phyloP scores from a whole-genome alignment of 805 yeast genomes.

The Lipomyces orientalis region DNA sequence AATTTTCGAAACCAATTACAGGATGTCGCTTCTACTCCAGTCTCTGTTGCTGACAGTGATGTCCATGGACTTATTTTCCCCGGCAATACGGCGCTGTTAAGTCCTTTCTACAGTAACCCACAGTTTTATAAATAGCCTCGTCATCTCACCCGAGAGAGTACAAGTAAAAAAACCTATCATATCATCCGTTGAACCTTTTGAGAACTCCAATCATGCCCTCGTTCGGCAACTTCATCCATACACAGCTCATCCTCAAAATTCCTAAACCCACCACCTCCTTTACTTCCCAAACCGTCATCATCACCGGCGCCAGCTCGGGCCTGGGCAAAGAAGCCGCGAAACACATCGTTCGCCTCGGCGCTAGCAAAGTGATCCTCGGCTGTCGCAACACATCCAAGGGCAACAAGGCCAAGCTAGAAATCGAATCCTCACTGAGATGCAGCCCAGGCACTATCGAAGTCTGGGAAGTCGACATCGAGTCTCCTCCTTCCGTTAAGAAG shows the following conservation, averaged over 20 bases:
- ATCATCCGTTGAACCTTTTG: no score
- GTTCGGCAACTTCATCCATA: neutral
- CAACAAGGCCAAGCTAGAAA: conserved; percentile 12
- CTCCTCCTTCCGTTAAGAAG: conserved; percentile 3
- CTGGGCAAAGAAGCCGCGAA: conserved; percentile 21
- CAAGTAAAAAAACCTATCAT: no score
- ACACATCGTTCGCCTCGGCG: conserved; percentile 14
- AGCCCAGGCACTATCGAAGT: conserved; percentile 13
- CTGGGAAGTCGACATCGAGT: conserved; percentile 12
- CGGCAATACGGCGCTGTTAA: no score
- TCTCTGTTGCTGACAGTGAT: no score
- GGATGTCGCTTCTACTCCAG: no score
- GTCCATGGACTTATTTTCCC: no score
- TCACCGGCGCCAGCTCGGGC: conserved; percentile 18
- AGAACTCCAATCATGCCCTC: no score
- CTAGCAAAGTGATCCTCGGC: conserved; percentile 18
- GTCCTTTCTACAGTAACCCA: no score
- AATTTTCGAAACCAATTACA: no score
- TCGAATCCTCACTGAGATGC: conserved; percentile 11
- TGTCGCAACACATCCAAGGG: conserved; percentile 16
- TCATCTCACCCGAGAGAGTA: no score
- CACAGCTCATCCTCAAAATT: neutral
- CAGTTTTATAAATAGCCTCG: no score
- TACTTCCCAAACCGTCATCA: conserved; percentile 17
- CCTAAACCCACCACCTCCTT: neutral